Base-by-base conservation (phyloP, 2,329 filamentous ascomycete genomes). In the Trichocomaceae sp. region DNA sequence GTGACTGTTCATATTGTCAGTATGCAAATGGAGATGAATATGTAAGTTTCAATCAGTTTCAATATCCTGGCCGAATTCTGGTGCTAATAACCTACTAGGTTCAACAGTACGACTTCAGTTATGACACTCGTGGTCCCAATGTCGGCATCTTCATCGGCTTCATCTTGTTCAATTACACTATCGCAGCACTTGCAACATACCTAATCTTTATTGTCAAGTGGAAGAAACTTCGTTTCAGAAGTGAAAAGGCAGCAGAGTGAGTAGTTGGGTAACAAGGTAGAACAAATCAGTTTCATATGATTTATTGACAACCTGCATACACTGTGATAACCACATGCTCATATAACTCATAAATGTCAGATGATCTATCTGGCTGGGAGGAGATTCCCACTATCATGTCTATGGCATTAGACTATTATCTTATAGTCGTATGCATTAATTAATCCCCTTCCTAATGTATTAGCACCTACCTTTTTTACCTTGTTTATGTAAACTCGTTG, bases 141-240 rank as follows among this genome's bases (percentile, higher is more conserved):
- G 58, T 92, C 50, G 89, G 88, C 1, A 91, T 95, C 58, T 85
- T 84, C 61, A 61, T 80, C 29, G 85, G 83, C 1, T 93, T 91
- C 63, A 79, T 92, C 55, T 86, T 72, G 10, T 88, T 84, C 66
- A 93, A 92, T 69, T 67, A 91, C 63, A 77, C 87, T 17, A 70
- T 83, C 54, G 62, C 83, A 55, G 79, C 83, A 59, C 57, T 82
- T 6, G 49, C 49, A 2, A 60, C 57, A 2, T 60, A 58, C 47
- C 20, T 60, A 9, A 60, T 46, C 13, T 46, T 46, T 23, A 23
- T 46, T 20, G 12, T 46, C 19, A 26, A 46, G 5, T 46, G 42
- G 42, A 23, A 12, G 23, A 46, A 23, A 15, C 1, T 35, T 2
- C 12, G 31, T 4, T 35, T 13, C 13, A 2, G 31, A 15, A 35